phyloP scores from a whole-genome alignment of 257 asterid genomes.

The Solanum rostratum region DNA sequence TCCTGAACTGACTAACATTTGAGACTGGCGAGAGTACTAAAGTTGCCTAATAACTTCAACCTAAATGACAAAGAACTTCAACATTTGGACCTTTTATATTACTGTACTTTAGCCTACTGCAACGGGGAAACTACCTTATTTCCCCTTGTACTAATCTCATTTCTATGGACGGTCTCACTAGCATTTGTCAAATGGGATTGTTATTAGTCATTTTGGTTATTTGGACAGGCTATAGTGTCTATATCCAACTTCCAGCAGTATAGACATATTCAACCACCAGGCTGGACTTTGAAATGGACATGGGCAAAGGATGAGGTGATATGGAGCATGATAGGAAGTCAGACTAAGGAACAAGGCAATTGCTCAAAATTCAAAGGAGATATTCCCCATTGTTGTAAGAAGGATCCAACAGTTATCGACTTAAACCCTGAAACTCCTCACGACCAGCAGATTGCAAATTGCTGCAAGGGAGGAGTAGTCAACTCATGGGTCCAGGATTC shows the following conservation, averaged over 20 bases:
- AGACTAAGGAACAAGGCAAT: conserved; percentile 81
- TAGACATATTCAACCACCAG: conserved; percentile 85
- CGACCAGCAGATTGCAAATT: conserved; percentile 65
- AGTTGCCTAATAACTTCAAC: background rate
- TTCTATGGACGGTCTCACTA: background rate
- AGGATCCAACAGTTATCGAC: conserved; percentile 66
- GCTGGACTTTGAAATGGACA: conserved; percentile 86
- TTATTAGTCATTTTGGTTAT: background rate
- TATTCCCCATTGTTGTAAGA: conserved; percentile 67
- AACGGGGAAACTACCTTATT: too few species aligned
- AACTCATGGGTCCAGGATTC: conserved; percentile 68
- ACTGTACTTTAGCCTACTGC: too few species aligned
- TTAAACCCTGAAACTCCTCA: conserved; percentile 62
- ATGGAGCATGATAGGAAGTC: conserved; percentile 74
- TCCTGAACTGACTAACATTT: background rate
- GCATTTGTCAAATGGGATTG: background rate
- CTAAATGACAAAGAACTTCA: background rate
- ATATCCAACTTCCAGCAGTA: conserved; percentile 83
- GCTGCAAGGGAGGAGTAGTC: conserved; percentile 73
- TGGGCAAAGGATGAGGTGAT: conserved; percentile 90
- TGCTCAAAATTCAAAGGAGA: conserved; percentile 62
- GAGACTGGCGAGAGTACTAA: background rate
- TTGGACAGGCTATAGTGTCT: conserved; percentile 13
- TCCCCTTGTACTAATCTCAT: too few species aligned
- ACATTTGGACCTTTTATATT: background rate